These are phyloP conservation scores for Raphidocelis subcapitata DNA, from an alignment of 139 green algal genomes.

Conservation along the genomic window DNA sequence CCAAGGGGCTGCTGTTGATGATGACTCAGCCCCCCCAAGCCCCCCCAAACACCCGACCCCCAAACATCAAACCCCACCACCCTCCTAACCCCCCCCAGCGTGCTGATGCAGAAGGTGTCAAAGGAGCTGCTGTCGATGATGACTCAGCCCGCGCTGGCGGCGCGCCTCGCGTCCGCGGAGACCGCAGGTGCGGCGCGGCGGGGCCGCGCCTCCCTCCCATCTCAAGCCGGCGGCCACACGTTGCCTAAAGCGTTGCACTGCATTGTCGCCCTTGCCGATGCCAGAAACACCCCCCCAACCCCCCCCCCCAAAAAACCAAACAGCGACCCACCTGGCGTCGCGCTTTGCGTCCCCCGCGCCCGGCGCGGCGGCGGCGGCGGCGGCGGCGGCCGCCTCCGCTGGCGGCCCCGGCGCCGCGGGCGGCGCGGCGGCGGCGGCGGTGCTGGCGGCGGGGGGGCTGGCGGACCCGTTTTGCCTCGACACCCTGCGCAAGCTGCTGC, in stretches of 20 bases:
- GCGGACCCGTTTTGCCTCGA: slow-evolving; percentile 14
- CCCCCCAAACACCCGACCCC: too few relatives aligned
- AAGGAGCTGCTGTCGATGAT: slow-evolving; percentile 69
- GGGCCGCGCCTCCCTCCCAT: slow-evolving; percentile 1
- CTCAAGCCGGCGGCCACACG: too few relatives aligned
- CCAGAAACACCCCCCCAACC: too few relatives aligned
- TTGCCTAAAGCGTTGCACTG: too few relatives aligned
- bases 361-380: slow-evolving; percentile 5
- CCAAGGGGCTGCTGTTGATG: slow-evolving; percentile 21
- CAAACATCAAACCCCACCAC: too few relatives aligned
- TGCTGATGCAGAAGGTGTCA: slow-evolving; percentile 79
- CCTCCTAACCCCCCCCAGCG: slow-evolving; percentile 30
- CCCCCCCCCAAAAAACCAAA: too few relatives aligned
- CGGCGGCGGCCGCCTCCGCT: neutral
- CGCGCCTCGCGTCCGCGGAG: neutral
- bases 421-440: neutral
- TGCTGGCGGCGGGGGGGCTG: slow-evolving; percentile 1
- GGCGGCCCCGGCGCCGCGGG: neutral
- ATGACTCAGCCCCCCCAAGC: too few relatives aligned
- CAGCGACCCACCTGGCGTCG: neutral
- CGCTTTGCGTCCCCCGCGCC: neutral
- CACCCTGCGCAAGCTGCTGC: slow-evolving; percentile 39
- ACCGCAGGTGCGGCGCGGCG: neutral
- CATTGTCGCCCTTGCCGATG: too few relatives aligned
- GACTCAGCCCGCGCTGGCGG: slow-evolving; percentile 7